Evolutionary conservation across 305 asterid genomes (phyloP).

Genomic region (Caryopteris hybrid): DNA sequence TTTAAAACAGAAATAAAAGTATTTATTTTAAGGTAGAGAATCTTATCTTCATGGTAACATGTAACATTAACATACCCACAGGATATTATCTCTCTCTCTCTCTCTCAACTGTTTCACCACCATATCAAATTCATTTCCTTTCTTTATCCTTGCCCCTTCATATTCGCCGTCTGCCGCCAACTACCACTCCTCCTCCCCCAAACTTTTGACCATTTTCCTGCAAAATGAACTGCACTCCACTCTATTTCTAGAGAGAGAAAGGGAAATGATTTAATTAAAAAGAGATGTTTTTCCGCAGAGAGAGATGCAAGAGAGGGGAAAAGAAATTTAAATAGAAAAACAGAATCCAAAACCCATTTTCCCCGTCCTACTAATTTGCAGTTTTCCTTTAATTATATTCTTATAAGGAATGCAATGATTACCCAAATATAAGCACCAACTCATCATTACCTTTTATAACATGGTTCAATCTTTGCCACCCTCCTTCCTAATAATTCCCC

Average conservation of each 20-base stretch:
- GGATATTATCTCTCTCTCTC: too few species aligned
- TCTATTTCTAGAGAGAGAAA: too few species aligned
- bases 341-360: slow-evolving; percentile 8
- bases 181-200: slow-evolving; percentile 6
- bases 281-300: background rate
- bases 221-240: slow-evolving; percentile 2
- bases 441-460: slow-evolving; percentile 50
- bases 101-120: too few species aligned
- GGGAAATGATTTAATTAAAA: too few species aligned
- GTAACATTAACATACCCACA: too few species aligned
- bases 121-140: too few species aligned
- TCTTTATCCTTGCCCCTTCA: too few species aligned
- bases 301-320: too few species aligned
- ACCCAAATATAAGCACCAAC: slow-evolving; percentile 48
- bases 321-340: background rate
- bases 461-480: slow-evolving; percentile 38
- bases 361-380: background rate
- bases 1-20: too few species aligned
- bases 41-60: too few species aligned
- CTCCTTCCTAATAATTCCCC: slow-evolving; percentile 32
- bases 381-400: background rate
- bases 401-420: slow-evolving; percentile 39
- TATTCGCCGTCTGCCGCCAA: background rate
- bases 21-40: too few species aligned
- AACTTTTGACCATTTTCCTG: slow-evolving; percentile 11